Conservation (phyloP, 2,329 filamentous ascomycete genomes). For the Penicillium corylophilum region DNA sequence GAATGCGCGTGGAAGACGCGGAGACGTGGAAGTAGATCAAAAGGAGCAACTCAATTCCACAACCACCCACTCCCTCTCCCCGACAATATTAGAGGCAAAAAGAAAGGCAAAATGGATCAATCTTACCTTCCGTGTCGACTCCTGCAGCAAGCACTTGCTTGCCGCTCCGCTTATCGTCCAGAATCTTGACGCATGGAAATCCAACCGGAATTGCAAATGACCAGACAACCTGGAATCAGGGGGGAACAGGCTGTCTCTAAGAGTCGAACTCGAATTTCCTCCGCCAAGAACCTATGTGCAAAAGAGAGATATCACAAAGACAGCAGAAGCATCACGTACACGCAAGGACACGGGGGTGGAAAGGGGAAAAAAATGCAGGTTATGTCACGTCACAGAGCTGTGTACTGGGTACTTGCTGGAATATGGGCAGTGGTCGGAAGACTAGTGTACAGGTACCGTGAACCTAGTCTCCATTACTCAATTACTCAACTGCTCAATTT, state of each 20-base stretch:
- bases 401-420: slow-evolving; percentile 5
- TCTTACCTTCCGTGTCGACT: slow-evolving; percentile 48
- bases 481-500: background rate
- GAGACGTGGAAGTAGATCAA: background rate
- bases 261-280: background rate
- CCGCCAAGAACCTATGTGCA: slow-evolving; percentile 21
- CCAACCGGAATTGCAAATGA: slow-evolving; percentile 30
- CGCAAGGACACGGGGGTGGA: slow-evolving; percentile 8
- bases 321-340: slow-evolving; percentile 5
- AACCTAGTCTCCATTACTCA: too few relatives aligned
- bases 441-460: background rate
- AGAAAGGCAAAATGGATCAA: slow-evolving; percentile 15
- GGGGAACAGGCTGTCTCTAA: slow-evolving; percentile 1
- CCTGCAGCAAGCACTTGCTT: slow-evolving; percentile 50
- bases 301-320: slow-evolving; percentile 1
- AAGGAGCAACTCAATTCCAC: slow-evolving; percentile 7
- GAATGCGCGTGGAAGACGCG: slow-evolving; percentile 19
- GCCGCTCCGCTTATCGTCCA: slow-evolving; percentile 46
- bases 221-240: slow-evolving; percentile 28
- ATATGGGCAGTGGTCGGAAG: background rate
- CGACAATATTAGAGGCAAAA: slow-evolving; percentile 8
- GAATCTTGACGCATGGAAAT: slow-evolving; percentile 50
- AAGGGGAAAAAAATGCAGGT: slow-evolving; percentile 14
- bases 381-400: slow-evolving; percentile 20
- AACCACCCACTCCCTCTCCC: background rate